Base-by-base conservation (phyloP, 1,139 yeast genomes). In the Candida labiduridarum region DNA sequence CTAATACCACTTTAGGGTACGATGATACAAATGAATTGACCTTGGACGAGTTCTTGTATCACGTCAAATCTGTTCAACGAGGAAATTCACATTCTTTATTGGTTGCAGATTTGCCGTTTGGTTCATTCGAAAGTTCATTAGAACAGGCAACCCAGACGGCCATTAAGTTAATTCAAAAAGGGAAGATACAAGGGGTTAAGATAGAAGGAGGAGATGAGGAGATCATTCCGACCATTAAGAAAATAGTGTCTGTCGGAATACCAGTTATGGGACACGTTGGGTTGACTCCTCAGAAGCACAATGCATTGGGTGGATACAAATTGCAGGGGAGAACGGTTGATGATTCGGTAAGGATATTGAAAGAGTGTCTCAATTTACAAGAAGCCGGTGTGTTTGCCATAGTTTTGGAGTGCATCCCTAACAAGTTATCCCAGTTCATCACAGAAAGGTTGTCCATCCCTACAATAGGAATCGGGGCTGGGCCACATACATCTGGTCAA, bases 381-480 rank as follows among this genome's bases (percentile, higher is more conserved):
- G 72, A 79, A 14, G 85, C 92, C 0, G 99, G 99, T 0, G 89
- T 86, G 18, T 88, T 89, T 60, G 67, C 86, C 40, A 64, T 91
- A 1, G 84, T 94, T 1, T 66, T 94, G 10, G 99, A 94, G 61
- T 96, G 97, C 48, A 80, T 94, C 9, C 99, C 99, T 2, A 82
- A 82, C 50, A 79, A 78, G 52, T 71, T 94, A n/a, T 94, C 94
- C 0, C 68, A 74, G 44, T 71, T 73, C 51, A 82, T 94, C 41
- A 88, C 97, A 0, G 63, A 74, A 2, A 71, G 72, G 29, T 66
- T 91, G 30, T 52, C 65, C 0, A 74, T 92, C 1, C 98, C 99
- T 0, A 89, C 96, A 1, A 91, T 94, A 56, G 98, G 99, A 6
- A 94, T 94, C 48, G 99, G 99, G 6, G 97, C 98, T 0, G 98